These are phyloP conservation scores for Leptographium procerum DNA, from an alignment of 2,329 filamentous ascomycete species.

Conservation along the genomic window DNA sequence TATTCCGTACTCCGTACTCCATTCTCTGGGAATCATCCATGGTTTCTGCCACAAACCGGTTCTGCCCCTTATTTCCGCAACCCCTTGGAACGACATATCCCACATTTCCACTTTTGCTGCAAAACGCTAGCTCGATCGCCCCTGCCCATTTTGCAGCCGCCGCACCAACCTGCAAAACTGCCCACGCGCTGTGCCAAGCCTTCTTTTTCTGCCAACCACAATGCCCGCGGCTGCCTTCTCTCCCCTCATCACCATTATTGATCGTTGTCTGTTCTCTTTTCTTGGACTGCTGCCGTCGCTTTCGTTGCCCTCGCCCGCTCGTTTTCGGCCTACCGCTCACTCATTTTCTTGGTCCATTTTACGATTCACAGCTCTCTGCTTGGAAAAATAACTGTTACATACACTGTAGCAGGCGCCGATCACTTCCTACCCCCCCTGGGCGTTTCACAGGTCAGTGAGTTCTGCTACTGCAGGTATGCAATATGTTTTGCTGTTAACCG, in stretches of 20 bases:
- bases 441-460: neutral
- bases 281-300: neutral
- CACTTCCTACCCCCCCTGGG: neutral
- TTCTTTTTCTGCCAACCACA: neutral
- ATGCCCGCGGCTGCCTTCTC: neutral
- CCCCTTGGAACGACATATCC: neutral
- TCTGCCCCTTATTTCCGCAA: neutral
- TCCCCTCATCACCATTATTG: neutral
- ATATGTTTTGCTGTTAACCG: neutral
- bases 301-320: neutral
- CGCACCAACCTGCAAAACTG: neutral
- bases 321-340: neutral
- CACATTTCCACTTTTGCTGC: neutral
- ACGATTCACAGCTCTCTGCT: neutral
- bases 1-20: neutral
- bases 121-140: constrained; percentile 8
- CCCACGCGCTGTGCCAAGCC: neutral
- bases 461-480: neutral
- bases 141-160: constrained; percentile 2
- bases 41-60: neutral
- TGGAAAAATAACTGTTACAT: neutral
- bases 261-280: neutral
- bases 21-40: neutral
- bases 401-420: neutral
- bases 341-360: neutral